Percentiles rank a stretch among this genome's conserved stretches.
These are phyloP conservation scores for Cytauxzoon felis DNA, from an alignment of 169 alveolate species.

Conservation along the genomic window DNA sequence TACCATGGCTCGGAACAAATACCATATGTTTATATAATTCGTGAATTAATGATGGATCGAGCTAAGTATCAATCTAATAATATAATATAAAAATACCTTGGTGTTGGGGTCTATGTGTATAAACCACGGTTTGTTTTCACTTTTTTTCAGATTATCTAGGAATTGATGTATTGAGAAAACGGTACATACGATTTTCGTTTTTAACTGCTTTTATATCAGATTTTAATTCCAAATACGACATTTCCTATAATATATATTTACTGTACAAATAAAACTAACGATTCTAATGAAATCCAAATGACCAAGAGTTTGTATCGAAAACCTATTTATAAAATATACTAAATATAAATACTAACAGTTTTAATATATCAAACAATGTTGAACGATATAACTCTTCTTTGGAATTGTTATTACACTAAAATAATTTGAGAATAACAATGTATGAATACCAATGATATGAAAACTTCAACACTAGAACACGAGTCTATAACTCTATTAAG, in stretches of 20 bases:
- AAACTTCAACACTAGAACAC: constrained; percentile 4
- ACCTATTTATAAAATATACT: not conserved
- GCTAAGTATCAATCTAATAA: not conserved
- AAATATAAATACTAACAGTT: constrained; percentile 13
- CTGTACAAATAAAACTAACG: constrained; percentile 15
- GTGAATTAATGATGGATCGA: constrained; percentile 48
- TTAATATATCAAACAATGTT: constrained; percentile 7
- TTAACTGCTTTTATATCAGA: too few species aligned
- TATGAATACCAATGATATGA: not conserved
- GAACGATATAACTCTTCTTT: constrained; percentile 36
- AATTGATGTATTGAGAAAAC: not conserved
- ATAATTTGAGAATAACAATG: not conserved
- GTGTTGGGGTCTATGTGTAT: constrained; percentile 29
- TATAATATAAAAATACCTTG: constrained; percentile 6
- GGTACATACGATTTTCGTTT: too few species aligned
- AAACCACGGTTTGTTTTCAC: constrained; percentile 34
- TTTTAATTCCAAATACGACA: constrained; percentile 25
- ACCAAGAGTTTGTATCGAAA: constrained; percentile 23
- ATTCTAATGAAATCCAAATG: constrained; percentile 27
- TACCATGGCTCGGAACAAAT: constrained; percentile 61
- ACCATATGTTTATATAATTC: constrained; percentile 39
- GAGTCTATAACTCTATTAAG: constrained; percentile 13
- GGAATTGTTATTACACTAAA: constrained; percentile 1
- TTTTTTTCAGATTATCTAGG: constrained; percentile 4
- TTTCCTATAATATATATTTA: constrained; percentile 12